Percentiles rank a stretch among this genome's conserved stretches.
Evolutionary conservation across 371 early-diverging fungal genomes (phyloP).

Genomic region (Rhizopus arrhizus): DNA sequence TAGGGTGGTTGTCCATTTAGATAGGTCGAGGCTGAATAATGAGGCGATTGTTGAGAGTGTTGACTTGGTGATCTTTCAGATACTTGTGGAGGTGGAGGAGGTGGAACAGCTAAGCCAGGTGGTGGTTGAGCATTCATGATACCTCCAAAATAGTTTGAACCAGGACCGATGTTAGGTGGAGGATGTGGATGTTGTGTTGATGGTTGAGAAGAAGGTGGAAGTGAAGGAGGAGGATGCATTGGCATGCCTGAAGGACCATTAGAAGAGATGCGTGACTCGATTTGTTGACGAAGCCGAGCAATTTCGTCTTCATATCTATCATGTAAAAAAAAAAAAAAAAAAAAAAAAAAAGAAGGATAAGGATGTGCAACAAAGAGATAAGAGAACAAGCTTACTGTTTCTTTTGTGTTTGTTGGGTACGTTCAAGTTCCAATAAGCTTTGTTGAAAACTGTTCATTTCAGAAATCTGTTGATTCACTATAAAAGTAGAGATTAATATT

Average conservation of each 20-base stretch:
- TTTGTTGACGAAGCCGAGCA: conserved; percentile 48
- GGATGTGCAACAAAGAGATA: neutral
- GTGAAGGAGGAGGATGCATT: conserved; percentile 22
- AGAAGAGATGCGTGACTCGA: conserved; percentile 36
- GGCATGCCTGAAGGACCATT: conserved; percentile 30
- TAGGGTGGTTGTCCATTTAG: conserved; percentile 12
- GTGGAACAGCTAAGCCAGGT: conserved; percentile 45
- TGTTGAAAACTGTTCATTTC: conserved; percentile 86
- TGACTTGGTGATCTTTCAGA: conserved; percentile 33
- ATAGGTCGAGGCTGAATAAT: conserved; percentile 12
- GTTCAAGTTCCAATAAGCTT: conserved; percentile 78
- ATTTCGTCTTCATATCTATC: conserved; percentile 55
- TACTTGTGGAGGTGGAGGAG: conserved; percentile 25
- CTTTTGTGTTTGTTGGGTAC: conserved; percentile 76
- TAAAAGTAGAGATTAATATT: neutral
- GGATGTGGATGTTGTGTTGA: conserved; percentile 24
- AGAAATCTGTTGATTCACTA: conserved; percentile 73
- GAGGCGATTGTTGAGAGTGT: conserved; percentile 12
- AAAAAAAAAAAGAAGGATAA: too few relatives aligned
- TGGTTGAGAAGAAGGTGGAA: conserved; percentile 21
- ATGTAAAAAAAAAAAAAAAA: too few relatives aligned
- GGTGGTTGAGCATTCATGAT: conserved; percentile 46
- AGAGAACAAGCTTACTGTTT: conserved; percentile 52
- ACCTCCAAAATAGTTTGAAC: conserved; percentile 52
- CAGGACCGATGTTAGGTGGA: conserved; percentile 54